These are phyloP conservation scores for Zygnema cylindricum DNA, from an alignment of 139 green algal species.

Conservation along the genomic window DNA sequence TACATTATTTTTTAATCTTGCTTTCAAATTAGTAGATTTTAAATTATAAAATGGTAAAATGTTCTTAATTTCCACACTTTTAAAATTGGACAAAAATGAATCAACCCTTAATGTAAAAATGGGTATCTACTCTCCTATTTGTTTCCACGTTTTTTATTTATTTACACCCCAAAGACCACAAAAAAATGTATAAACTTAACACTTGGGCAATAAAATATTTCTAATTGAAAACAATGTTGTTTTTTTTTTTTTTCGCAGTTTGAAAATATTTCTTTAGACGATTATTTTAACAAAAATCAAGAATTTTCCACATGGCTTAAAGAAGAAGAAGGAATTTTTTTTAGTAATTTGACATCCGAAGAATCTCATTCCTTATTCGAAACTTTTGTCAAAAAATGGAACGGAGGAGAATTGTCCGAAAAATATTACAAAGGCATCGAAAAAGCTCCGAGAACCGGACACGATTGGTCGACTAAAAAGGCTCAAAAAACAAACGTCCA, in stretches of 20 bases:
- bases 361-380: conserved; percentile 45
- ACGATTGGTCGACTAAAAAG: conserved; percentile 28
- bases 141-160: not conserved
- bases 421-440: conserved; percentile 55
- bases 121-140: not conserved
- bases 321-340: conserved; percentile 41
- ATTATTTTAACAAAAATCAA: conserved; percentile 53
- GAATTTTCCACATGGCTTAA: conserved; percentile 55
- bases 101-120: no score
- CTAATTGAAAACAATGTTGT: not conserved
- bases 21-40: no score
- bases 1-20: no score
- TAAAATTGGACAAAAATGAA: no score
- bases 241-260: conserved; percentile 5
- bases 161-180: not conserved
- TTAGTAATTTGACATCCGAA: conserved; percentile 42
- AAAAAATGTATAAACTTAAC: not conserved
- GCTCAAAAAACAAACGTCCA: no score
- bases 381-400: conserved; percentile 40
- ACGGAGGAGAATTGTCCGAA: conserved; percentile 25
- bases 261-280: conserved; percentile 33
- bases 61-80: no score
- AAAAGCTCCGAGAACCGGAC: conserved; percentile 27
- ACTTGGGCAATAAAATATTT: not conserved
- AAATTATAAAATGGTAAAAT: no score